phyloP scores from a whole-genome alignment of 495 filamentous ascomycete genomes.

The Penicillium bialowiezense region DNA sequence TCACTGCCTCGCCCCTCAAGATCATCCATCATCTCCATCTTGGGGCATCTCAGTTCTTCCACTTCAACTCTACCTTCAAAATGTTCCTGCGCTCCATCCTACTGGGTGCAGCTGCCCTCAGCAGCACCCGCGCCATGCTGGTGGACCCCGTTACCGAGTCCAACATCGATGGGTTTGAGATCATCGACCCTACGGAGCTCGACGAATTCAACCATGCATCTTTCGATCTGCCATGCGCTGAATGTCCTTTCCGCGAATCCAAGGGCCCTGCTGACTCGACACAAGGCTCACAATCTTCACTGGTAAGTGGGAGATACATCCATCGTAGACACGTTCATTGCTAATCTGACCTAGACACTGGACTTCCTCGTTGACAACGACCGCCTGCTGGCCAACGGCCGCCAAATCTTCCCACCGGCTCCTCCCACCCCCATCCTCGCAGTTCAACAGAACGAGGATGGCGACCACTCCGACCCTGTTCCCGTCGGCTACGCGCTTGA shows the following conservation, averaged over 20 bases:
- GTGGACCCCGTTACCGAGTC: conserved; percentile 41
- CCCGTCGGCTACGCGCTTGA: conserved; percentile 44
- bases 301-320: conserved; percentile 31
- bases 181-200: conserved; percentile 26
- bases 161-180: conserved; percentile 26
- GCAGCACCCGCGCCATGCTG: conserved; percentile 46
- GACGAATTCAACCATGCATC: conserved; percentile 28
- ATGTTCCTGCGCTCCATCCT: conserved; percentile 46
- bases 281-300: conserved; percentile 34
- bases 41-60: background rate
- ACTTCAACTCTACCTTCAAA: conserved; percentile 10
- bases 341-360: conserved; percentile 27
- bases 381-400: conserved; percentile 44
- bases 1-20: conserved; percentile 15
- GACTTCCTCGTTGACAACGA: conserved; percentile 43
- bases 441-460: conserved; percentile 36
- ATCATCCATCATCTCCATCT: conserved; percentile 1
- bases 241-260: conserved; percentile 44
- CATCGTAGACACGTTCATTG: background rate
- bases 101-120: conserved; percentile 38
- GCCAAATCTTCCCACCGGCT: conserved; percentile 48
- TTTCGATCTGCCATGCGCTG: conserved; percentile 42
- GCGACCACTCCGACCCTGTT: conserved; percentile 33
- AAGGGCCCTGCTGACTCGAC: conserved; percentile 33
- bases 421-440: conserved; percentile 33